Conservation (phyloP, 2,329 filamentous ascomycete species). For the Ceratocystis ficicola region DNA sequence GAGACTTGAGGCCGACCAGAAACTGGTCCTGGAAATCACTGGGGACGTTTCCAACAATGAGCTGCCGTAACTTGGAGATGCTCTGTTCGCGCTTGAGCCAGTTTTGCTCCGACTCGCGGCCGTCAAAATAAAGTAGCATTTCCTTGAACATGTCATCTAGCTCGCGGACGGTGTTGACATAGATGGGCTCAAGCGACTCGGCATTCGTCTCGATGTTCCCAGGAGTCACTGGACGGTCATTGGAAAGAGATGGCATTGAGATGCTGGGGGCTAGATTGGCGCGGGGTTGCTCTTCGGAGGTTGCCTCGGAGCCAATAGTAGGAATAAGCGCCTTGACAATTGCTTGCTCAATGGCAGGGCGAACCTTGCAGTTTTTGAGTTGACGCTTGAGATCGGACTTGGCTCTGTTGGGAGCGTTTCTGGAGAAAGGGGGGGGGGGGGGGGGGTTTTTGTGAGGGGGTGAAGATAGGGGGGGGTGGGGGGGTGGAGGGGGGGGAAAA, state of each 20-base stretch:
- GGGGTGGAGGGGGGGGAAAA: no score
- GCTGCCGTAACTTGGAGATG: slow-evolving; percentile 59
- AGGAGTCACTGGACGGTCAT: slow-evolving; percentile 47
- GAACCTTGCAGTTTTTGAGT: slow-evolving; percentile 69
- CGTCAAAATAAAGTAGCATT: slow-evolving; percentile 74
- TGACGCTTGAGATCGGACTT: slow-evolving; percentile 84
- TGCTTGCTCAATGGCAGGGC: slow-evolving; percentile 70
- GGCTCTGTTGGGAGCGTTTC: slow-evolving; percentile 65
- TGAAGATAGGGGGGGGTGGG: no score
- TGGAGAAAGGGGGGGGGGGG: slow-evolving; percentile 28
- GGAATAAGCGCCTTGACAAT: slow-evolving; percentile 65
- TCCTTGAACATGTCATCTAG: slow-evolving; percentile 76
- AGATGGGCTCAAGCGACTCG: slow-evolving; percentile 64
- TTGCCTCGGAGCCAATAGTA: slow-evolving; percentile 33
- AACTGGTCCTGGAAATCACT: slow-evolving; percentile 63
- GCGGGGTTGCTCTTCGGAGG: slow-evolving; percentile 29
- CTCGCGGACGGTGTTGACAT: slow-evolving; percentile 73
- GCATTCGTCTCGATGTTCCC: slow-evolving; percentile 47
- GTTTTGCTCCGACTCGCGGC: slow-evolving; percentile 79
- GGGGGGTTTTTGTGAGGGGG: no score
- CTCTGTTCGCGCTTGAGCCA: slow-evolving; percentile 80
- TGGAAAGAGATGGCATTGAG: slow-evolving; percentile 31
- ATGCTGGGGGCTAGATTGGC: slow-evolving; percentile 34
- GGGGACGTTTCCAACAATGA: slow-evolving; percentile 73
- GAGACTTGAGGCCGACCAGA: slow-evolving; percentile 53